phyloP scores from a whole-genome alignment of 305 asterid species.

The Solanum hybrid region DNA sequence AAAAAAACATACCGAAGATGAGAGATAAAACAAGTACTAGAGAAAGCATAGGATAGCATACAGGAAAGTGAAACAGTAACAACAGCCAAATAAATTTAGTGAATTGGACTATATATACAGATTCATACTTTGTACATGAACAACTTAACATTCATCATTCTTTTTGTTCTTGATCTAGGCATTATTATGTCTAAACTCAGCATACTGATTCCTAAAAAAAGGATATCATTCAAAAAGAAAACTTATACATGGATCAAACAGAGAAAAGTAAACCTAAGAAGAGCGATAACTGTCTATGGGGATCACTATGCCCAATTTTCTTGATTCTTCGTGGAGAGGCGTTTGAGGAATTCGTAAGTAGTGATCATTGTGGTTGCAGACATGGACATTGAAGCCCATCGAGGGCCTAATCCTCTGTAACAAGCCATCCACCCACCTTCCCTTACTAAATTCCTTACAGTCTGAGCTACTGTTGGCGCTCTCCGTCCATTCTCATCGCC shows the following conservation, averaged over 20 bases:
- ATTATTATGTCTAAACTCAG: background rate
- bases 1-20: background rate
- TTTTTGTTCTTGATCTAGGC: background rate
- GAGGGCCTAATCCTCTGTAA: conserved; percentile 70
- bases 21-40: background rate
- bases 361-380: conserved; percentile 81
- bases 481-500: conserved; percentile 54
- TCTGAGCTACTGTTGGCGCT: conserved; percentile 48
- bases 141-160: background rate
- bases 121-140: background rate
- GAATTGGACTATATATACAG: background rate
- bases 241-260: background rate
- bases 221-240: background rate
- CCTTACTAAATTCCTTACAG: conserved; percentile 51
- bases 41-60: background rate
- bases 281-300: background rate
- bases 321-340: conserved; percentile 57
- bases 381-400: conserved; percentile 76
- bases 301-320: conserved; percentile 14
- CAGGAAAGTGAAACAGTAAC: background rate
- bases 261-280: background rate
- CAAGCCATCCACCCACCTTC: conserved; percentile 85
- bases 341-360: conserved; percentile 65
- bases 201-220: background rate
- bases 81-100: background rate